phyloP scores from a whole-genome alignment of 768 basidiomycete species.

The Cystobasidium onofrii region DNA sequence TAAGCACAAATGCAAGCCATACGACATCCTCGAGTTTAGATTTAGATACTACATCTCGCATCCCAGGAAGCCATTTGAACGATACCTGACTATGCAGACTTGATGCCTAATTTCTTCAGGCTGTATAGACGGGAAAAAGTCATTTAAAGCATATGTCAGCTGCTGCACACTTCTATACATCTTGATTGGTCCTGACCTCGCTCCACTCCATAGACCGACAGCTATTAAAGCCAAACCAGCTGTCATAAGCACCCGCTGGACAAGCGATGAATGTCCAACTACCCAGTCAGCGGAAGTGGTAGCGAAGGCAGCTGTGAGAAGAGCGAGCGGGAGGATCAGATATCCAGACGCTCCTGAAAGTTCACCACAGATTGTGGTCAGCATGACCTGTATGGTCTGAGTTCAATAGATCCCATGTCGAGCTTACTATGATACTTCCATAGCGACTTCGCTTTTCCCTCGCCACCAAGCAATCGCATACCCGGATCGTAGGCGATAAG shows the following conservation, averaged over 20 bases:
- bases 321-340: conserved; percentile 32
- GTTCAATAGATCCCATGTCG: too few relatives aligned
- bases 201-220: neutral
- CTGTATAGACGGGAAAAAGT: too few relatives aligned
- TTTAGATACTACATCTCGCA: too few relatives aligned
- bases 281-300: conserved; percentile 35
- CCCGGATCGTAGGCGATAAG: conserved; percentile 34
- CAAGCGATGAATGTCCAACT: conserved; percentile 3
- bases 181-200: conserved; percentile 16
- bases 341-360: conserved; percentile 34
- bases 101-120: conserved; percentile 33
- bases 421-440: conserved; percentile 40
- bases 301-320: conserved; percentile 34
- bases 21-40: too few relatives aligned
- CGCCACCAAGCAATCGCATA: conserved; percentile 30
- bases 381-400: too few relatives aligned
- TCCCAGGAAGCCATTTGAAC: neutral
- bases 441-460: conserved; percentile 28
- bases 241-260: conserved; percentile 23
- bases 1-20: neutral
- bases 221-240: conserved; percentile 18
- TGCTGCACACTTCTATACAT: neutral
- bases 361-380: neutral
- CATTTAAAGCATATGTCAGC: too few relatives aligned
- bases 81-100: neutral